phyloP scores from a whole-genome alignment of 2,329 filamentous ascomycete species.

The Geoglossum cookeanum region DNA sequence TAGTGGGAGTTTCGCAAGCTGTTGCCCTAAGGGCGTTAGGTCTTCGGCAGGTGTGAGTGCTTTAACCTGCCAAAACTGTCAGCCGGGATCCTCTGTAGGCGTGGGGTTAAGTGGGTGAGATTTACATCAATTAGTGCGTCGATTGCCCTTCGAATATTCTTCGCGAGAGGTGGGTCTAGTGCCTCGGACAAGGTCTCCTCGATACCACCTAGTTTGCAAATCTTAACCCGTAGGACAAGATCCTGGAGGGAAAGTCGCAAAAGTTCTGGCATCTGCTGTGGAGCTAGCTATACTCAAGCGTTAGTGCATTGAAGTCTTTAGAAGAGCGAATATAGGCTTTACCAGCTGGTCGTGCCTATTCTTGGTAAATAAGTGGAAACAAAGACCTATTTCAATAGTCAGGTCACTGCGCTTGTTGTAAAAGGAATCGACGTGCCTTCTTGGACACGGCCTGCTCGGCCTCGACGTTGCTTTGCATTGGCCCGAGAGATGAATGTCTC shows the following conservation, averaged over 20 bases:
- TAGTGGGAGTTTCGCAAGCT: conserved; percentile 72
- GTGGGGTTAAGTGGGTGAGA: background rate
- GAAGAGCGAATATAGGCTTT: conserved; percentile 4
- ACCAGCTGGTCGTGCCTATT: conserved; percentile 56
- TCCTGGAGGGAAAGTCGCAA: conserved; percentile 86
- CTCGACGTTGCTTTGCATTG: conserved; percentile 28
- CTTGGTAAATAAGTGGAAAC: conserved; percentile 90
- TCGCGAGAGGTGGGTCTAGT: conserved; percentile 72
- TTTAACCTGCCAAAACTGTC: conserved; percentile 29
- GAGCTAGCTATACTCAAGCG: conserved; percentile 42
- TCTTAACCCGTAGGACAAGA: conserved; percentile 87
- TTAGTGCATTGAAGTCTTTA: background rate
- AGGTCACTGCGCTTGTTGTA: conserved; percentile 79
- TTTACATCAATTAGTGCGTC: conserved; percentile 69
- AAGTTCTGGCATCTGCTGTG: conserved; percentile 94
- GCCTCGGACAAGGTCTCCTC: conserved; percentile 78
- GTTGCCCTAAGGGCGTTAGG: conserved; percentile 66
- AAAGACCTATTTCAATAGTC: conserved; percentile 86
- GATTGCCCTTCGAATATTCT: conserved; percentile 83
- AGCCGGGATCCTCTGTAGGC: background rate
- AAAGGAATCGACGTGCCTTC: conserved; percentile 33
- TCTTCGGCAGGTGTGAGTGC: conserved; percentile 68
- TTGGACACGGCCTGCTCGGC: conserved; percentile 29
- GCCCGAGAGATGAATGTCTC: conserved; percentile 91
- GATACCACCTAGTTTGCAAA: conserved; percentile 86